These are phyloP conservation scores for Salix dunnii DNA, from an alignment of 345 rosid genomes.

Conservation along the genomic window DNA sequence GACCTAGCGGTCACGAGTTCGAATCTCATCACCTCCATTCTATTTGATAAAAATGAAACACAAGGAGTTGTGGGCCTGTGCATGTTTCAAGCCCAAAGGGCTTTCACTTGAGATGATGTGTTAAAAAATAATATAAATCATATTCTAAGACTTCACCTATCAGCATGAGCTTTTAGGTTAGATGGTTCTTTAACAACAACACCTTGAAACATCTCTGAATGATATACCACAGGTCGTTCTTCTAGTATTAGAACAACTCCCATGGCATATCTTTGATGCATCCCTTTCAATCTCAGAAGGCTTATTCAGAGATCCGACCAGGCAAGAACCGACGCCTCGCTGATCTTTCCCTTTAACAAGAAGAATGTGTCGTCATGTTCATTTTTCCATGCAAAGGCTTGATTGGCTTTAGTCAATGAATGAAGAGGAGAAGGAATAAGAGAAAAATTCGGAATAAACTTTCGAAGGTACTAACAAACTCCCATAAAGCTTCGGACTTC, in stretches of 20 bases:
- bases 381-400: not conserved
- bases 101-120: no score
- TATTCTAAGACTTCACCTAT: no score
- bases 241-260: not conserved
- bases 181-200: no score
- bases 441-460: not conserved
- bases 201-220: not conserved
- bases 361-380: not conserved
- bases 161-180: no score
- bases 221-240: not conserved
- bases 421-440: not conserved
- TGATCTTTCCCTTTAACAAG: not conserved
- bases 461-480: not conserved
- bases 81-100: no score
- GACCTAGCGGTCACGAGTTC: no score
- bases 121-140: no score
- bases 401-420: not conserved
- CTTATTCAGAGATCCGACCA: not conserved
- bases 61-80: no score
- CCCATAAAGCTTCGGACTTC: not conserved
- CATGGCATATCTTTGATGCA: not conserved
- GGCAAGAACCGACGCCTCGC: not conserved
- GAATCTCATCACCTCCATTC: no score
- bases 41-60: no score
- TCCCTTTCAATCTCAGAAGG: not conserved